A percentile compares a stretch with the other conserved stretches of the same genome.
These are phyloP conservation scores for Mitragyna speciosa DNA, from an alignment of 257 asterid genomes.

Conservation along the genomic window DNA sequence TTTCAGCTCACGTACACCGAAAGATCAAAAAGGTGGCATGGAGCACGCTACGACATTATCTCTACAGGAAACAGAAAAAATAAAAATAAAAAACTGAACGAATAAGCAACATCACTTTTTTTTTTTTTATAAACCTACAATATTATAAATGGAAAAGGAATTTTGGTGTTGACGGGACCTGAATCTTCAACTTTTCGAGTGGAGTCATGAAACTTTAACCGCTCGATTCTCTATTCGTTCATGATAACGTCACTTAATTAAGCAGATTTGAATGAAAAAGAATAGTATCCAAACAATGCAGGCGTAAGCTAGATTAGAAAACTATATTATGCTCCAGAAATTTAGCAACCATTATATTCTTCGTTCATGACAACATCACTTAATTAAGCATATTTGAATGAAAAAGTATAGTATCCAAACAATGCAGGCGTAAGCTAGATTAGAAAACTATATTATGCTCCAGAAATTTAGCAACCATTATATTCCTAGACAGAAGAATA, in stretches of 20 bases:
- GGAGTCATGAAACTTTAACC: too few species aligned
- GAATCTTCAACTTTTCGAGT: too few species aligned
- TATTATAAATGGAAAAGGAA: too few species aligned
- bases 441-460: not conserved
- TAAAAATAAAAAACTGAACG: not conserved
- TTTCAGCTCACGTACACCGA: not conserved
- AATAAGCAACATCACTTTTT: not conserved
- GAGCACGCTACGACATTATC: not conserved
- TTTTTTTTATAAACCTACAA: too few species aligned
- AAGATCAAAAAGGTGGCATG: not conserved
- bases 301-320: not conserved
- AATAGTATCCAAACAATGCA: not conserved
- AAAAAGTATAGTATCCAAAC: too few species aligned
- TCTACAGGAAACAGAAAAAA: not conserved
- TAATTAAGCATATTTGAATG: not conserved
- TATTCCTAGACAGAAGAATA: not conserved
- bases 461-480: not conserved
- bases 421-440: not conserved
- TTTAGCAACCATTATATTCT: not conserved
- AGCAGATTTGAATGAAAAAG: not conserved
- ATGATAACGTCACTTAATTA: too few species aligned
- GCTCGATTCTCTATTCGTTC: too few species aligned
- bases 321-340: not conserved
- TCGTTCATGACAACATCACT: too few species aligned
- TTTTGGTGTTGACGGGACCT: too few species aligned